phyloP scores from a whole-genome alignment of 2,329 filamentous ascomycete species.

The Boeremia lycopersici region DNA sequence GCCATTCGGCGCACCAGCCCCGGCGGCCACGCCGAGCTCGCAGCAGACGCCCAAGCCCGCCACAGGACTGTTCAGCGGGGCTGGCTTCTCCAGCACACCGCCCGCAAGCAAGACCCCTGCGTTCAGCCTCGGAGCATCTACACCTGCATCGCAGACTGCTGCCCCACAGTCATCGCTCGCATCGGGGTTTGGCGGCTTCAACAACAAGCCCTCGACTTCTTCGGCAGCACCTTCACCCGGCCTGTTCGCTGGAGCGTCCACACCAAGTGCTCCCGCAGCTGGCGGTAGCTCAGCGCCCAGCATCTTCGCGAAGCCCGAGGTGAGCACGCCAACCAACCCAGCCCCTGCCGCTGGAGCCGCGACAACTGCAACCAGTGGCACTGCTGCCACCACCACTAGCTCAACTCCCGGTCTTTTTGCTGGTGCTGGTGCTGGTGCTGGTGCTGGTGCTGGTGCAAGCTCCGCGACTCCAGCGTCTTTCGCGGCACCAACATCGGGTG shows the following conservation, averaged over 20 bases:
- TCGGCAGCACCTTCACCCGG: slow-evolving; percentile 28
- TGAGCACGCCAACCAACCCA: slow-evolving; percentile 23
- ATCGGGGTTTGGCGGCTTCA: slow-evolving; percentile 17
- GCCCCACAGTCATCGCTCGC: slow-evolving; percentile 31
- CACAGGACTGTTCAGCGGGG: slow-evolving; percentile 33
- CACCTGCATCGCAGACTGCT: slow-evolving; percentile 32
- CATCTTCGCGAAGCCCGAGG: slow-evolving; percentile 21
- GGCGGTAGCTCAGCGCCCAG: slow-evolving; percentile 24
- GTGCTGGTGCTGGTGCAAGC: slow-evolving; percentile 24
- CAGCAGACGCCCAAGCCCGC: slow-evolving; percentile 42
- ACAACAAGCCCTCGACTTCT: slow-evolving; percentile 26
- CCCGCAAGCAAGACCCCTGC: slow-evolving; percentile 37
- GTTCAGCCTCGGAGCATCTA: slow-evolving; percentile 34
- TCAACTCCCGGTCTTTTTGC: slow-evolving; percentile 18
- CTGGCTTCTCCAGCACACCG: slow-evolving; percentile 37
- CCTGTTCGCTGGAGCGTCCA: slow-evolving; percentile 27
- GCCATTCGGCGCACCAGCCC: slow-evolving; percentile 31
- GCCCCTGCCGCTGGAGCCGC: slow-evolving; percentile 26
- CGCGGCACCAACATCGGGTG: slow-evolving; percentile 23
- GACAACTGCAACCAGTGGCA: slow-evolving; percentile 21
- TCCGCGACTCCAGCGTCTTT: slow-evolving; percentile 29
- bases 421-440: slow-evolving; percentile 16
- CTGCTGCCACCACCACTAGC: slow-evolving; percentile 19
- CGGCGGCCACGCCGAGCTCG: slow-evolving; percentile 37
- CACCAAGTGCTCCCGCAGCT: slow-evolving; percentile 18